Base-by-base conservation (phyloP, 192 early-diverging fungal species). In the Coemansia sp. region DNA sequence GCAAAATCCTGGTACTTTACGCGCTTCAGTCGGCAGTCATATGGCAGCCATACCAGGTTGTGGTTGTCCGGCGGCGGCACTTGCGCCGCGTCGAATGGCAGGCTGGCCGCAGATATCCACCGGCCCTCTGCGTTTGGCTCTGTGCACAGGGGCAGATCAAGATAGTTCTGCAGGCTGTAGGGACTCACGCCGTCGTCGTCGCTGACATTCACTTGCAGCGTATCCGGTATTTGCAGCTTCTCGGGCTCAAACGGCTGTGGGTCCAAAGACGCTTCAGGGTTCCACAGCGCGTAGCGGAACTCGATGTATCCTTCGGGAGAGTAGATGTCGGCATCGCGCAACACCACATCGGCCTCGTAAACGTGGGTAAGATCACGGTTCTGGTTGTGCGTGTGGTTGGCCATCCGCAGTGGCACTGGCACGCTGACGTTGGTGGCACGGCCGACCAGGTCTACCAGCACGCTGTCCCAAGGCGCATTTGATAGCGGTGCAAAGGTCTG, bases 1-100 rank as follows among this genome's bases (percentile, higher is more conserved):
- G 51, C 64, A 53, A 79, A 79, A 6, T 68, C 52, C 26, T 44
- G 25, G 41, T 81, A 76, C 3, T 55, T 52, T 9, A 68, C 44
- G 35, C 40, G 63, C 2, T 62, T 67, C 27, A 72, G 55, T 2
- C 77, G 67, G 41, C 80, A 81, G 0, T 44, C 45, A 47, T 76
- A 79, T 8, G 80, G 80, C 20, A 78, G 64, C 80, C 80, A 81
- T 15, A 76, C 67, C 19, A 55, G 57, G 23, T 53, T 34, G 19
- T 67, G 67, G 30, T 63, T 60, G 41, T 68, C 69, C 0, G 75
- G 12, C 9, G 53, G 56, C 21, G 56, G 57, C 11, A 63, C 35
- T 17, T 39, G n/a, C 2, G 38, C n/a, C 12, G 28, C 15, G 28
- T 44, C 20, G 10, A 56, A 55, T 15, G 57, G 61, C 52, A 69